Percentiles rank a stretch among this genome's conserved stretches.
These are phyloP conservation scores for Claviceps fusiformis DNA, from an alignment of 2,329 filamentous ascomycete species.

Conservation along the genomic window DNA sequence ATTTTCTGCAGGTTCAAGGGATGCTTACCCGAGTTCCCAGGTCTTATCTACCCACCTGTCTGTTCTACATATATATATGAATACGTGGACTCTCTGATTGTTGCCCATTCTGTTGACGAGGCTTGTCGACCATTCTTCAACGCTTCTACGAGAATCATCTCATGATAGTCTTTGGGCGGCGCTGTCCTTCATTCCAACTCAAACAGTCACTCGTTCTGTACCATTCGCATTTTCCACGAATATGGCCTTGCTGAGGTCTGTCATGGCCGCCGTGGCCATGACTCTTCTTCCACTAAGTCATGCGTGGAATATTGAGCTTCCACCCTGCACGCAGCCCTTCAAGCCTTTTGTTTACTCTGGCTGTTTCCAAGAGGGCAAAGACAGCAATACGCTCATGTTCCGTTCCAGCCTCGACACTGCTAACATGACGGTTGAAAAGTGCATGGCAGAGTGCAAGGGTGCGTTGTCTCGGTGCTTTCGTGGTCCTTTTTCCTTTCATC, in stretches of 20 bases:
- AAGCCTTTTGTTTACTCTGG: constrained; percentile 35
- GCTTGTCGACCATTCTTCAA: not conserved
- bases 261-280: constrained; percentile 24
- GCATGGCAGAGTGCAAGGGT: constrained; percentile 36
- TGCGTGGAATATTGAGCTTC: constrained; percentile 30
- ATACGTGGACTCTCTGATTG: not conserved
- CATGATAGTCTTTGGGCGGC: not conserved
- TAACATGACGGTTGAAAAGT: constrained; percentile 34
- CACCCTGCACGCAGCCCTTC: constrained; percentile 30
- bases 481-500: not conserved
- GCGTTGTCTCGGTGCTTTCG: constrained; percentile 3
- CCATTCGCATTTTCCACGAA: constrained; percentile 1
- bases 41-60: not conserved
- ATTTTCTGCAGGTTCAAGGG: not conserved
- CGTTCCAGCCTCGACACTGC: constrained; percentile 23
- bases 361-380: constrained; percentile 29
- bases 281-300: constrained; percentile 15
- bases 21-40: not conserved
- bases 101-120: not conserved
- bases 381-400: constrained; percentile 25
- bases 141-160: not conserved
- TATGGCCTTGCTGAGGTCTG: constrained; percentile 2
- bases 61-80: not conserved
- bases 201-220: not conserved
- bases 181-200: not conserved